Conservation (phyloP, 1,284 basidiomycete species). For the Cystobasidiaceae sp. region DNA sequence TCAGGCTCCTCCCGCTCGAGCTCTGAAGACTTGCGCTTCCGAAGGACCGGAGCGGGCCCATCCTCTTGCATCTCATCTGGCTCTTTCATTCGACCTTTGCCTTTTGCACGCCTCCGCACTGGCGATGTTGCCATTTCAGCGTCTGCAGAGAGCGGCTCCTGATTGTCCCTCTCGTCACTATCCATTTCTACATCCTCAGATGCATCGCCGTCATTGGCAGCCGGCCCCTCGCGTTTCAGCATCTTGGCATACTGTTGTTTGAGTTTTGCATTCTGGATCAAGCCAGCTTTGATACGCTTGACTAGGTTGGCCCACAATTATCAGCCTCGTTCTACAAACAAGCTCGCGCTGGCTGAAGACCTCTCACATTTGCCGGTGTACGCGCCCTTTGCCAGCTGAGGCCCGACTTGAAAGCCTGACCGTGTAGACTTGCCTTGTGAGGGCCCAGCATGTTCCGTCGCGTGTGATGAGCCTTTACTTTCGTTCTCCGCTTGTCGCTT, state of each 20-base stretch:
- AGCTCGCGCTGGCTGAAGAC: neutral
- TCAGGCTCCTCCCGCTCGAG: neutral
- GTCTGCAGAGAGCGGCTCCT: neutral
- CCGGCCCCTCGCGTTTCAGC: slow-evolving; percentile 49
- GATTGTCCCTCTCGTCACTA: neutral
- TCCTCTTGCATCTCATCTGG: slow-evolving; percentile 22
- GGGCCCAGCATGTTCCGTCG: neutral
- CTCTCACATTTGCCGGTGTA: slow-evolving; percentile 28
- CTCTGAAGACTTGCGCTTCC: slow-evolving; percentile 29
- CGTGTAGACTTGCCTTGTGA: neutral
- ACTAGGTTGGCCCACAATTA: slow-evolving; percentile 41
- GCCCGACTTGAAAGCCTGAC: slow-evolving; percentile 24
- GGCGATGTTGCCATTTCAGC: neutral
- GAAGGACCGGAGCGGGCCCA: slow-evolving; percentile 2
- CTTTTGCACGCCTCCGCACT: neutral
- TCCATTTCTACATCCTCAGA: slow-evolving; percentile 6
- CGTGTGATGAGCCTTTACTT: neutral
- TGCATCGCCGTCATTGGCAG: too few relatives aligned
- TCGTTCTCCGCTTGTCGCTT: neutral
- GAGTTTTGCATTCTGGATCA: slow-evolving; percentile 53
- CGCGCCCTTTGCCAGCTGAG: slow-evolving; percentile 6
- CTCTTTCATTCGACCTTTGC: slow-evolving; percentile 4
- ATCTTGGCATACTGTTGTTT: slow-evolving; percentile 53
- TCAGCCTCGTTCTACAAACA: neutral
- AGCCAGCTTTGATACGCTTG: slow-evolving; percentile 52